Percentiles rank a stretch among this genome's conserved stretches.
Evolutionary conservation across 805 yeast species (phyloP).

Genomic region (Wickerhamiella sergipiensis): DNA sequence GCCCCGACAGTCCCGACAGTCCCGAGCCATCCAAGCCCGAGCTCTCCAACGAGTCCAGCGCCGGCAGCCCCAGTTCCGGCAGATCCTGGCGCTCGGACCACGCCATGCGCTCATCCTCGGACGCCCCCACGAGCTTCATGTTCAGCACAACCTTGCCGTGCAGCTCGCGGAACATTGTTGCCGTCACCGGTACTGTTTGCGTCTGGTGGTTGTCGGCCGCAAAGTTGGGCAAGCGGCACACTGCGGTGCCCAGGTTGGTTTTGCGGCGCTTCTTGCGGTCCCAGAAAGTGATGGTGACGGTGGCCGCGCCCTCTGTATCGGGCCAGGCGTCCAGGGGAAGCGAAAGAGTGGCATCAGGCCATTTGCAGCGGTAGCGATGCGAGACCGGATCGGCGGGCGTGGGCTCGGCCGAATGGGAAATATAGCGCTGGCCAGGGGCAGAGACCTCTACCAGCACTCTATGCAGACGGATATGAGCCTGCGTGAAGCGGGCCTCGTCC

Average conservation of each 20-base stretch:
- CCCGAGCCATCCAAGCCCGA: too few species aligned
- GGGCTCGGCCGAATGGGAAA: conserved; percentile 10
- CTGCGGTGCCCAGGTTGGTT: conserved; percentile 16
- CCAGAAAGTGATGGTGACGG: conserved; percentile 8
- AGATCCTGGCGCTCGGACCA: neutral
- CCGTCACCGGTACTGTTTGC: conserved; percentile 8
- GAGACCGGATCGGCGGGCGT: conserved; percentile 19
- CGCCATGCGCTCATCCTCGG: neutral
- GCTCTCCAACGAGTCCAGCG: too few species aligned
- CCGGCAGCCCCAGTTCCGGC: neutral
- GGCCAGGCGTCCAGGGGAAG: conserved; percentile 7
- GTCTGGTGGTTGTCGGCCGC: conserved; percentile 1
- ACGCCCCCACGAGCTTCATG: neutral
- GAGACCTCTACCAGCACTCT: conserved; percentile 13
- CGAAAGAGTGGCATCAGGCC: conserved; percentile 14
- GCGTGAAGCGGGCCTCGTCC: conserved; percentile 18
- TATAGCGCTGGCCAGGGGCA: conserved; percentile 13
- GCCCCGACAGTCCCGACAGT: too few species aligned
- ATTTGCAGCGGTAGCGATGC: conserved; percentile 12
- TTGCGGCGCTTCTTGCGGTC: conserved; percentile 15
- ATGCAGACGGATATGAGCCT: conserved; percentile 13
- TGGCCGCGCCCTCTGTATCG: conserved; percentile 2
- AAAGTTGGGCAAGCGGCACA: conserved; percentile 7
- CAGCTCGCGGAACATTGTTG: conserved; percentile 13
- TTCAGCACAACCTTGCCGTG: conserved; percentile 14